Evolutionary conservation across 108 stramenopile species (phyloP).

Genomic region (Aurantiochytrium sp.): DNA sequence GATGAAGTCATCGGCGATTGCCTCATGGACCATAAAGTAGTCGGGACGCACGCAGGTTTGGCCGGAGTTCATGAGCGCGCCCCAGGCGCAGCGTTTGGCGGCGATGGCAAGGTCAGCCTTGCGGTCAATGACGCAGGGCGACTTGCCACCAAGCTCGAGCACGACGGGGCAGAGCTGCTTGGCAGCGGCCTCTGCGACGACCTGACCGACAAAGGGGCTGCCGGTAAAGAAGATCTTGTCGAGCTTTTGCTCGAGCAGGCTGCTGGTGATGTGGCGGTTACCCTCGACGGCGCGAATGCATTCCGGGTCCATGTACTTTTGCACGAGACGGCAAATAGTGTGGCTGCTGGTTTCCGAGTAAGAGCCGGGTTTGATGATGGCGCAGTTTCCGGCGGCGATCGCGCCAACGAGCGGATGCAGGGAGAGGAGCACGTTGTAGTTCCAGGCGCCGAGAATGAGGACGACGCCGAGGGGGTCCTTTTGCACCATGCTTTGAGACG

Average conservation of each 20-base stretch:
- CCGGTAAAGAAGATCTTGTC: constrained; percentile 73
- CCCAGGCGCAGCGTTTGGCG: constrained; percentile 51
- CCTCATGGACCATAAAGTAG: constrained; percentile 50
- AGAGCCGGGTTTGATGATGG: constrained; percentile 60
- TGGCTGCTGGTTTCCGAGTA: background rate
- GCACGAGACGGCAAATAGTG: background rate
- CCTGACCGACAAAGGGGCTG: constrained; percentile 35
- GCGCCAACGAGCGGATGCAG: constrained; percentile 59
- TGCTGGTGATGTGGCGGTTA: constrained; percentile 49
- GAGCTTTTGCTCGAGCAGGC: constrained; percentile 48
- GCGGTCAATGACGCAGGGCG: constrained; percentile 52
- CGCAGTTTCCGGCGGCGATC: constrained; percentile 74
- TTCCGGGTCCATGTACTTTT: constrained; percentile 40
- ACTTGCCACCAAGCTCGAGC: constrained; percentile 85
- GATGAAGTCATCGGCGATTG: constrained; percentile 18
- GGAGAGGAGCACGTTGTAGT: constrained; percentile 62
- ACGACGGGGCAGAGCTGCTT: constrained; percentile 69
- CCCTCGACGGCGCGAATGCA: constrained; percentile 64
- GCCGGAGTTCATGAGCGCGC: constrained; percentile 68
- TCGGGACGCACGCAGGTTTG: constrained; percentile 81
- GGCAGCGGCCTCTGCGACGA: constrained; percentile 72
- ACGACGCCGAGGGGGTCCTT: constrained; percentile 27
- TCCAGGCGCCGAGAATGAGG: constrained; percentile 58
- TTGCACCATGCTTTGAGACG: background rate
- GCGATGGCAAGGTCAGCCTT: constrained; percentile 42